Evolutionary conservation across 805 yeast species (phyloP), one percentile per base, ranked within the genome.

Genomic region (Ogataea nonfermentans): DNA sequence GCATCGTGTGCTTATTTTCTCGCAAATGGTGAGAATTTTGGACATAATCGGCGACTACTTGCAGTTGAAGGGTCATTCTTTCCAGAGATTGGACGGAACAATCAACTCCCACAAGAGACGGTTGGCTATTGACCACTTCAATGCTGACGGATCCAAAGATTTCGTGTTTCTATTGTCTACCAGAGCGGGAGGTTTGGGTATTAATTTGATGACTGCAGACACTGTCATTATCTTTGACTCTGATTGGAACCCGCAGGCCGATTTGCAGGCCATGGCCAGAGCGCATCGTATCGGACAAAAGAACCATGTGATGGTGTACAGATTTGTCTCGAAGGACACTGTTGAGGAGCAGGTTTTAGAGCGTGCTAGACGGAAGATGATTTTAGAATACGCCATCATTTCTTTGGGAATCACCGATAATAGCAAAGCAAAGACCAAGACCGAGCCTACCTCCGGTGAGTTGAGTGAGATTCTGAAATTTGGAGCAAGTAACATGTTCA

Each of bases 281-380:
- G 99, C 99, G 3, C 99, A 93, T 67, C 81, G 99, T 71, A 93
- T 93, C 60, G 99, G 99, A n/a, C 99, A 93, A 63, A 93, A 90
- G 65, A 89, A 87, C 55, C 99, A 93, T 65, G 99, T 93, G 25
- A 87, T 88, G 80, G 98, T 93, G 12, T 93, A 93, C 61, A 73
- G 99, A 59, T 86, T 93, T 67, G 98, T 93, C n/a, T 84, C 96
- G 43, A 93, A 93, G 56, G 99, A 93, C 56, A 93, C 99, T 0
- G 96, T 93, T 10, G 99, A 93, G 63, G 99, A 93, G 63, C 96
- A 93, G 60, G 95, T 93, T 44, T 70, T 93, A 51, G 99, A 93
- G 65, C 78, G 97, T 49, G 99, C 99, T 0, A 77, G 99, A 61
- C 84, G 89, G 68, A 93, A 93, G 78, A 93, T 93, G 99, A 88